These are phyloP conservation scores for Trametes meyenii DNA, from an alignment of 768 basidiomycete genomes.

Conservation along the genomic window DNA sequence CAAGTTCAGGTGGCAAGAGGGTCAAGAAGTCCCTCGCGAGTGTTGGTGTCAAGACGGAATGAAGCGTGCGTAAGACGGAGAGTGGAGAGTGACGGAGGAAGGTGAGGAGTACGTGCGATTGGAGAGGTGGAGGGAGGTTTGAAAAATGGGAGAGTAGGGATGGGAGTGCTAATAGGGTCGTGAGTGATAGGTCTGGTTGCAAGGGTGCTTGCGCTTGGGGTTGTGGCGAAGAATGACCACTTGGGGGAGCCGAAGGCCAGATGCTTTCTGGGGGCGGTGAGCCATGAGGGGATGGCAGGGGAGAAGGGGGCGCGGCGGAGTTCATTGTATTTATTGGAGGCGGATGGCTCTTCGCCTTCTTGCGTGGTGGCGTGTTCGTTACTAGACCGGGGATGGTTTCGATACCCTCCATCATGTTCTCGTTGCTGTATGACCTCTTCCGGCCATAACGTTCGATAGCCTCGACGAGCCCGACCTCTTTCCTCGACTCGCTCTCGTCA, in stretches of 20 bases:
- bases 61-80: constrained; percentile 86
- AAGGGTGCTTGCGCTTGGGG: constrained; percentile 56
- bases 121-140: constrained; percentile 75
- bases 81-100: constrained; percentile 90
- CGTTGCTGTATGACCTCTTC: constrained; percentile 56
- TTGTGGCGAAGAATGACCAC: constrained; percentile 71
- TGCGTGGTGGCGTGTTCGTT: constrained; percentile 60
- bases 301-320: constrained; percentile 80
- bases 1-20: constrained; percentile 88
- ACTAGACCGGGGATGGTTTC: constrained; percentile 56
- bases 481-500: constrained; percentile 56
- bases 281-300: constrained; percentile 82
- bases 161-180: constrained; percentile 86
- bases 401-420: constrained; percentile 75
- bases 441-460: constrained; percentile 81
- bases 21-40: constrained; percentile 94
- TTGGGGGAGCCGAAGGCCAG: constrained; percentile 84
- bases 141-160: constrained; percentile 81
- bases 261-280: constrained; percentile 76
- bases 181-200: constrained; percentile 80
- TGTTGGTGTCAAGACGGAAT: constrained; percentile 86
- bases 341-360: constrained; percentile 71
- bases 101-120: constrained; percentile 92
- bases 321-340: constrained; percentile 64
- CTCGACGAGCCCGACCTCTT: constrained; percentile 68